Conservation (phyloP, 2,329 filamentous ascomycete species). For the Amauroascus verrucosus region DNA sequence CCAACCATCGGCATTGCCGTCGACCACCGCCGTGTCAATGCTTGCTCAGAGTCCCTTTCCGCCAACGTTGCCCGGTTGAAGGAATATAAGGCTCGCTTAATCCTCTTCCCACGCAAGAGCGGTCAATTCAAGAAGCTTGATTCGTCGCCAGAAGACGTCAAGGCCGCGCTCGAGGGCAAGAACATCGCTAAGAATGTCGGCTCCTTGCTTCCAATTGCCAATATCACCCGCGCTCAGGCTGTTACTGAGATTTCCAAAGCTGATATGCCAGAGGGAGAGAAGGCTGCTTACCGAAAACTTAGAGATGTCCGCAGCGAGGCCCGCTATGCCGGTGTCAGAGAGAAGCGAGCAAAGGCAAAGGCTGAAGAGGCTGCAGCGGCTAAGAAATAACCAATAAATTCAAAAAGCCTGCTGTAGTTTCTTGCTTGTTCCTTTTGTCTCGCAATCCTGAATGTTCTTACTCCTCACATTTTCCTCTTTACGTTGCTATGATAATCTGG, state of each 20-base stretch:
- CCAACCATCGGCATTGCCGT: conserved; percentile 95
- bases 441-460: conserved; percentile 8
- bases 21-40: conserved; percentile 93
- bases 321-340: conserved; percentile 69
- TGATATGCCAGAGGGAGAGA: conserved; percentile 67
- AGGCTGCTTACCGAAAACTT: conserved; percentile 78
- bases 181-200: conserved; percentile 45
- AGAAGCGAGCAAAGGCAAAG: conserved; percentile 86
- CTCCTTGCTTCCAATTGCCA: conserved; percentile 61
- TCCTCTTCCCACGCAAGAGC: conserved; percentile 92
- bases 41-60: conserved; percentile 87
- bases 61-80: conserved; percentile 95
- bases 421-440: conserved; percentile 16
- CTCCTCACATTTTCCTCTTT: conserved; percentile 9
- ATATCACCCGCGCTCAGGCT: conserved; percentile 47
- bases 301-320: conserved; percentile 75
- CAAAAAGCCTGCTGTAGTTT: conserved; percentile 14
- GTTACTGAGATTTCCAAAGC: conserved; percentile 70
- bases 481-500: conserved; percentile 11
- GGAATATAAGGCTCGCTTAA: conserved; percentile 91
- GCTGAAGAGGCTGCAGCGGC: conserved; percentile 53
- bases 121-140: conserved; percentile 92
- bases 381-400: conserved; percentile 39
- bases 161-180: conserved; percentile 53
- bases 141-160: conserved; percentile 72